Evolutionary conservation across 164 flowering plant species (phyloP), one percentile per base, ranked within the genome.

Genomic region (Cinnamomum chago): DNA sequence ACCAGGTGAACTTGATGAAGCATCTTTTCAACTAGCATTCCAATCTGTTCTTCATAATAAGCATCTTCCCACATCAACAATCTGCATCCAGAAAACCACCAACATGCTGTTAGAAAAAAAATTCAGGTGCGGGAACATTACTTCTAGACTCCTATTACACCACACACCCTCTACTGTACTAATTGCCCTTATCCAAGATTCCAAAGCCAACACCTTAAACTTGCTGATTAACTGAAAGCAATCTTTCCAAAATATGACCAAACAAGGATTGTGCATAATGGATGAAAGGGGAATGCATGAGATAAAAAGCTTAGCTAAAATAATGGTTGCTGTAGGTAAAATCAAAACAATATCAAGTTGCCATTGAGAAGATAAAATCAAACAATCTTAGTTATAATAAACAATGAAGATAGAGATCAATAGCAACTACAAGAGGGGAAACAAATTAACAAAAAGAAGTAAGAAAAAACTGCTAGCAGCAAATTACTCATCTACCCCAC

Each of bases 41-140:
- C 78, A 70, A 87, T 69, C 79, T 81, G 73, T 65, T 90, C 90
- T 62, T 88, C 94, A 77, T 66, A 87, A 76, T 88, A 84, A 15
- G 90, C 85, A 79, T 90, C 97, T 75, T 85, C 90, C 74, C 88
- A 25, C 18, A 90, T 88, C 85, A 92, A 80, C 76, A 90, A 81
- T 89, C 98, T 93, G 84, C 23, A 35, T 58, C 17, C 18, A 71
- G 58, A 76, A 69, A 35, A 72, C 47, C 76, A 73, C 50, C 70
- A 27, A 68, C 58, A 65, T 28, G 9, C 60, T 51, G 70, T 30
- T 22, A 66, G 11, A 12, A 2, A 30, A 30, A 3, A 18, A 25
- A 1, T 66, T 66, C 69, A 20, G 33, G 71, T 5, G 6, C 47
- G 18, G 52, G 20, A 60, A 47, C 25, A 58, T 33, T 13, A 66